phyloP scores from a whole-genome alignment of 2,329 filamentous ascomycete species.

The Pseudonectria foliicola region DNA sequence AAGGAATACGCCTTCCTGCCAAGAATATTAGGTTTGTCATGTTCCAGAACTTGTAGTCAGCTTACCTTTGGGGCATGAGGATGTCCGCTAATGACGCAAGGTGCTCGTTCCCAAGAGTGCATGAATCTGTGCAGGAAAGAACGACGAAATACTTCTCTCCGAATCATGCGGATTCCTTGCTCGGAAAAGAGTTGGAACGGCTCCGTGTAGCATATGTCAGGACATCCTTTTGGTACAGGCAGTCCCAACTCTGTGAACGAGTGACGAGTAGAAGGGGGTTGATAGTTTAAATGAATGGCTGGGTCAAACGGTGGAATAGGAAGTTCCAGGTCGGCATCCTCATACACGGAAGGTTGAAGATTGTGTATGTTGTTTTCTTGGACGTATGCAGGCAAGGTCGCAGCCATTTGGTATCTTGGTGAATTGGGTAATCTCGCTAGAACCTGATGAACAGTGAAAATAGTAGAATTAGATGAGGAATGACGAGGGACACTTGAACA shows the following conservation, averaged over 20 bases:
- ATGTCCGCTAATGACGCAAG: constrained; percentile 3
- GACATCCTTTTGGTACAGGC: constrained; percentile 2
- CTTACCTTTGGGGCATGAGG: neutral
- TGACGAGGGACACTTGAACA: too few relatives aligned
- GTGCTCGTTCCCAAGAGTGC: constrained; percentile 3
- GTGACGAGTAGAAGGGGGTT: constrained; percentile 1
- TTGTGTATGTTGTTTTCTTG: too few relatives aligned
- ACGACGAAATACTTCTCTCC: constrained; percentile 3
- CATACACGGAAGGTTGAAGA: neutral
- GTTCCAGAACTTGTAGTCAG: neutral
- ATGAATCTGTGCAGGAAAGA: constrained; percentile 6
- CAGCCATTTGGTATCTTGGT: too few relatives aligned
- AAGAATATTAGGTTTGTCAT: neutral
- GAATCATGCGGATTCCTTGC: constrained; percentile 6
- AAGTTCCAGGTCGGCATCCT: neutral
- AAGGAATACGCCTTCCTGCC: constrained; percentile 3
- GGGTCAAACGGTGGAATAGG: neutral
- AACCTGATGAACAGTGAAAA: too few relatives aligned
- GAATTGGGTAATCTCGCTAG: too few relatives aligned
- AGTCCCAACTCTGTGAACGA: constrained; percentile 6
- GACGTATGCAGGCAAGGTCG: too few relatives aligned
- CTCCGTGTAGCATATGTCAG: constrained; percentile 6
- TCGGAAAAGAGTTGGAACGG: constrained; percentile 7
- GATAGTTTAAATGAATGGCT: constrained; percentile 1
- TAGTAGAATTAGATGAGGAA: too few relatives aligned